phyloP scores from a whole-genome alignment of 345 rosid genomes.

The Populus euphratica region DNA sequence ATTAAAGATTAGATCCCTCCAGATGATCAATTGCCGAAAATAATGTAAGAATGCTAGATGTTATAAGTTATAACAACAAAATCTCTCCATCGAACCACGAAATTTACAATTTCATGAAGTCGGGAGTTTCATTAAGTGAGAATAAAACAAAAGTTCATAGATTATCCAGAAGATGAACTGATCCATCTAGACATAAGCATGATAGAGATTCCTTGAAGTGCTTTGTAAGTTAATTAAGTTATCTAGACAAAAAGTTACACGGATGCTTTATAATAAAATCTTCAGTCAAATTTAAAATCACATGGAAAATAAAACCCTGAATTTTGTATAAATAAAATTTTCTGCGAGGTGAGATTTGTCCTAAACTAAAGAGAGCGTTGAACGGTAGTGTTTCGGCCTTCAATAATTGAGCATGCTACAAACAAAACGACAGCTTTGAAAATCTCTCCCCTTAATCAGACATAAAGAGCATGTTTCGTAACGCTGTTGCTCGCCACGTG shows the following conservation, averaged over 20 bases:
- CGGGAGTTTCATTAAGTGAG: no score
- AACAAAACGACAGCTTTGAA: not conserved
- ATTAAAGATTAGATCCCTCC: no score
- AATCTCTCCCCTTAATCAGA: slow-evolving; percentile 1
- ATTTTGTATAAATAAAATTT: not conserved
- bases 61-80: no score
- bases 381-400: not conserved
- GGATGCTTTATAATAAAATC: not conserved
- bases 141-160: no score
- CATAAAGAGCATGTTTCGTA: not conserved
- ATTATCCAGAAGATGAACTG: no score
- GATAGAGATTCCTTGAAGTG: not conserved
- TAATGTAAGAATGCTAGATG: no score
- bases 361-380: not conserved
- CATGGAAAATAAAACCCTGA: no score
- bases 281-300: not conserved
- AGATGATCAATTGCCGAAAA: no score
- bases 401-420: not conserved
- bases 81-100: no score
- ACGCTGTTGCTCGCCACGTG: no score
- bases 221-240: not conserved
- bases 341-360: not conserved
- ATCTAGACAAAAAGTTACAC: not conserved
- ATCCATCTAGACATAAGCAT: not conserved
- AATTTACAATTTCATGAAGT: no score